Evolutionary conservation across 2,329 filamentous ascomycete genomes (phyloP).

Genomic region (Penicillium occitanis): DNA sequence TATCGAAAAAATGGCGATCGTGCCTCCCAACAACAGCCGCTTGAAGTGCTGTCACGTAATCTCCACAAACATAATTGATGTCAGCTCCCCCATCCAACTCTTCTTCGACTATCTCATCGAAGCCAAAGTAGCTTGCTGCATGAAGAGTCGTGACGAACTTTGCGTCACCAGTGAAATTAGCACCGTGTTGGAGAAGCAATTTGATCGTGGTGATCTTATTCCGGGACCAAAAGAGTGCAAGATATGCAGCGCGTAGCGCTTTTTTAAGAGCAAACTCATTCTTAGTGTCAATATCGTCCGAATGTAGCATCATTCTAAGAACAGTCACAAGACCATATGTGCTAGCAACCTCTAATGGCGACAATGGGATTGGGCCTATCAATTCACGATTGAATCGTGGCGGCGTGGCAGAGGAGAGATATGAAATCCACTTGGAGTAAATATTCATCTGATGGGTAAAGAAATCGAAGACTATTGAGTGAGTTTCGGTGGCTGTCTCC

Average conservation of each 20-base stretch:
- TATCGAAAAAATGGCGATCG: not conserved
- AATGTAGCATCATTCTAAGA: constrained; percentile 10
- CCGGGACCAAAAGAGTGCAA: not conserved
- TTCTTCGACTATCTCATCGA: constrained; percentile 25
- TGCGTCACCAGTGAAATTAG: constrained; percentile 10
- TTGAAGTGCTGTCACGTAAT: constrained; percentile 18
- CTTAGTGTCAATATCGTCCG: constrained; percentile 6
- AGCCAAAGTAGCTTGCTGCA: constrained; percentile 23
- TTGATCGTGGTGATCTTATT: not conserved
- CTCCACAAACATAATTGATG: constrained; percentile 13
- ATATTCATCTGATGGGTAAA: not conserved
- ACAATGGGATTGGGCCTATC: not conserved
- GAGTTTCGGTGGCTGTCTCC: constrained; percentile 1
- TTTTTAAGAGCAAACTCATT: not conserved
- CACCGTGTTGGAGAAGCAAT: constrained; percentile 13
- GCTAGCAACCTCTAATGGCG: constrained; percentile 10
- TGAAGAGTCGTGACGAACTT: constrained; percentile 21
- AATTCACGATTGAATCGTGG: not conserved
- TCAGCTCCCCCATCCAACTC: constrained; percentile 25
- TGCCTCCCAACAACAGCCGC: constrained; percentile 18
- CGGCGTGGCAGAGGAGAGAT: not conserved
- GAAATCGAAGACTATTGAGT: constrained; percentile 15
- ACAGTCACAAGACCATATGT: not conserved
- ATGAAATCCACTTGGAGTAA: constrained; percentile 14
- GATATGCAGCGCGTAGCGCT: constrained; percentile 12